Conservation (phyloP, 2,329 filamentous ascomycete species). For the Diaporthe australafricana region DNA sequence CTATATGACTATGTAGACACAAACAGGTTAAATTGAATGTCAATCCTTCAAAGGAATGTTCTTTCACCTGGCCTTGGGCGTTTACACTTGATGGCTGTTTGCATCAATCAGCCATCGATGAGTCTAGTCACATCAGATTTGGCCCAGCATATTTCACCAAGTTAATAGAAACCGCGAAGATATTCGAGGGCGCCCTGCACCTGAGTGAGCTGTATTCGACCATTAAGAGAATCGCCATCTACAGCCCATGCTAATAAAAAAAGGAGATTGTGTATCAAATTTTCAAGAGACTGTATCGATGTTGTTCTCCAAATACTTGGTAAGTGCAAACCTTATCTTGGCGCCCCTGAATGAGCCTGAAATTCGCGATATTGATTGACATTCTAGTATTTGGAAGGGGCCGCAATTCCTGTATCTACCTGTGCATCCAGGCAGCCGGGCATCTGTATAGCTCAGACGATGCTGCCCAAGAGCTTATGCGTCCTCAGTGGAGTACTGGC, state of each 20-base stretch:
- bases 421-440: neutral
- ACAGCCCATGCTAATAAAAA: too few relatives aligned
- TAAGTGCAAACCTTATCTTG: neutral
- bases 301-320: too few relatives aligned
- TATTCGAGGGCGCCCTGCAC: too few relatives aligned
- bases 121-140: neutral
- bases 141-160: neutral
- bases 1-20: neutral
- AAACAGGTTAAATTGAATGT: neutral
- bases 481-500: neutral
- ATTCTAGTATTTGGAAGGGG: neutral
- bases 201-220: too few relatives aligned
- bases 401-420: neutral
- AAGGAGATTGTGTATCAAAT: too few relatives aligned
- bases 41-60: neutral
- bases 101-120: neutral
- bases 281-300: too few relatives aligned
- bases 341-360: neutral
- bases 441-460: neutral
- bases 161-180: neutral
- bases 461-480: neutral
- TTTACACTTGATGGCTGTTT: neutral
- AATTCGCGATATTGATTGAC: neutral
- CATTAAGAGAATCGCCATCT: too few relatives aligned
- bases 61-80: neutral